Evolutionary conservation across 2,329 filamentous ascomycete genomes (phyloP).

Genomic region (Corniculantispora saksenae): DNA sequence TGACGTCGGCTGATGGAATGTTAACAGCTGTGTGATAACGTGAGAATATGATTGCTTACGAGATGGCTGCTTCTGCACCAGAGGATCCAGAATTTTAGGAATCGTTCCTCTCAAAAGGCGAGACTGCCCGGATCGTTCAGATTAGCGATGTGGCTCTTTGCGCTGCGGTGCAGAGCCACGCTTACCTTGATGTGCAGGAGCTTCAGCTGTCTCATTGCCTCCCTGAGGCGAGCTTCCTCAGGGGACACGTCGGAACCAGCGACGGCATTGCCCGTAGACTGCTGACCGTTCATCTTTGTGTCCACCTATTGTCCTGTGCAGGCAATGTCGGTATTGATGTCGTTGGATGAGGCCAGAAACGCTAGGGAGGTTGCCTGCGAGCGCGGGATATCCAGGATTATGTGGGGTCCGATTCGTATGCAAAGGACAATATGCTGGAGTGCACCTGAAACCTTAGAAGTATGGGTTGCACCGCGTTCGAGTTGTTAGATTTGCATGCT

Average conservation of each 20-base stretch:
- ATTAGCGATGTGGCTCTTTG: slow-evolving; percentile 16
- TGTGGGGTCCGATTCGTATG: neutral
- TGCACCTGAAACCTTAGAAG: no score
- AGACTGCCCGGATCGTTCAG: slow-evolving; percentile 27
- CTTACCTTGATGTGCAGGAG: slow-evolving; percentile 56
- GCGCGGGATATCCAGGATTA: neutral
- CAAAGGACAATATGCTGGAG: neutral
- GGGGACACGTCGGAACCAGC: slow-evolving; percentile 14
- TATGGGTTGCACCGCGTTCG: no score
- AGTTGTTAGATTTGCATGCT: neutral
- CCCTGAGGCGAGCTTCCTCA: slow-evolving; percentile 51
- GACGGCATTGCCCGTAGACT: slow-evolving; percentile 24
- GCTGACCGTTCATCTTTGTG: slow-evolving; percentile 23
- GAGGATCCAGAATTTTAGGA: slow-evolving; percentile 45
- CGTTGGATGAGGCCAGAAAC: neutral
- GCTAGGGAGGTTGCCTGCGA: neutral
- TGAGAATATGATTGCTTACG: slow-evolving; percentile 42
- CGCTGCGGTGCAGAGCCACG: slow-evolving; percentile 22
- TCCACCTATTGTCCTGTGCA: neutral
- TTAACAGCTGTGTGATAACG: neutral
- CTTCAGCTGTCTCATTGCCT: slow-evolving; percentile 52
- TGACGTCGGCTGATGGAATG: slow-evolving; percentile 46
- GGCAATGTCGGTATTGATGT: neutral
- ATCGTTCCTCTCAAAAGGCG: slow-evolving; percentile 39
- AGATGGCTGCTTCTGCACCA: slow-evolving; percentile 50